Conservation (phyloP, 331 rosid genomes). For the Quercus tomentella region DNA sequence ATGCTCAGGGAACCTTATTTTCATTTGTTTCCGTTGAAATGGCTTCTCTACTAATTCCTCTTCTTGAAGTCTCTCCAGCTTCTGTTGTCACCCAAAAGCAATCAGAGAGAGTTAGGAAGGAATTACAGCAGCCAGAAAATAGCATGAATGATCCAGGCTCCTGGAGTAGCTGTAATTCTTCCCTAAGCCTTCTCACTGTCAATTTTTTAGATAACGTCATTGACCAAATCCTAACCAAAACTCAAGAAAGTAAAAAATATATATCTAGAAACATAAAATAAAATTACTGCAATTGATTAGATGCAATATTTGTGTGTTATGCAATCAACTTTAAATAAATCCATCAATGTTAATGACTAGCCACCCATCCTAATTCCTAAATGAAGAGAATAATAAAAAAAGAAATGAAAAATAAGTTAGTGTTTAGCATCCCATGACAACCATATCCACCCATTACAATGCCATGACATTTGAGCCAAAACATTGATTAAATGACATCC, state of each 20-base stretch:
- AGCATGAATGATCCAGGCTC: no score
- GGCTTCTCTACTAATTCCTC: slow-evolving; percentile 86
- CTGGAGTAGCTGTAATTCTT: no score
- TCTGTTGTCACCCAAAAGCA: no score
- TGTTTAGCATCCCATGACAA: no score
- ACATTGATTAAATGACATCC: no score
- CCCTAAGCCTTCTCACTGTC: slow-evolving; percentile 70
- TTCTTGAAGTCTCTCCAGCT: no score
- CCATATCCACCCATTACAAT: no score
- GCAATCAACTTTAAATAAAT: background rate
- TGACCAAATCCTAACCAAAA: background rate
- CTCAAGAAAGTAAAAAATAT: background rate
- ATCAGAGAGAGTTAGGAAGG: no score
- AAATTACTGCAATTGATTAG: background rate
- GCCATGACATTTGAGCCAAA: no score
- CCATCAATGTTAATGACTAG: background rate
- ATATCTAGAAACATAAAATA: background rate
- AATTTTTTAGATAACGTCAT: background rate
- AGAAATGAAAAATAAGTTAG: background rate
- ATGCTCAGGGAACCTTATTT: slow-evolving; percentile 92
- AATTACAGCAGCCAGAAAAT: no score
- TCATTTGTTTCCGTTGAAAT: slow-evolving; percentile 92
- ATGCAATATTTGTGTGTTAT: background rate
- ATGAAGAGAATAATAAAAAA: background rate
- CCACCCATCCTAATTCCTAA: background rate